These are phyloP conservation scores for Podospora fimiseda DNA, from an alignment of 495 filamentous ascomycete species.

Conservation along the genomic window DNA sequence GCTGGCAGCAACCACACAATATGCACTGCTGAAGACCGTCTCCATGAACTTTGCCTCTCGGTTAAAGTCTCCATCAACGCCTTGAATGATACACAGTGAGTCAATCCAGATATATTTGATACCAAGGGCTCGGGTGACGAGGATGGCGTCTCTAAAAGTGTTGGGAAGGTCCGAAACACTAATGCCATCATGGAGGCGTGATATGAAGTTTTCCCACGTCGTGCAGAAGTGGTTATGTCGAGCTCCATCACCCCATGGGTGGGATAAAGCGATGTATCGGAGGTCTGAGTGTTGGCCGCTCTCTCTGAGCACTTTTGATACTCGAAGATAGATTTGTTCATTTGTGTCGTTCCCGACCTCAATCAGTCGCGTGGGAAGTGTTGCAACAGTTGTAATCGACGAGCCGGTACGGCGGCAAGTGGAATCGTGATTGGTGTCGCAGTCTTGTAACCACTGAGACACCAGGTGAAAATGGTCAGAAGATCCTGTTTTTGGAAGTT, in stretches of 20 bases:
- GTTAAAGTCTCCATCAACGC: conserved; percentile 27
- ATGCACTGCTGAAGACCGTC: conserved; percentile 28
- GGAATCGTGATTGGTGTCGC: background rate
- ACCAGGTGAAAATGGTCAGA: background rate
- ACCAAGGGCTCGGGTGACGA: background rate
- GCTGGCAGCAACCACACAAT: conserved; percentile 32
- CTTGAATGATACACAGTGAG: conserved; percentile 18
- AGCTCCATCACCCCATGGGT: background rate
- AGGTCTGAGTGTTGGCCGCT: background rate
- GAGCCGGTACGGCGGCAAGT: background rate
- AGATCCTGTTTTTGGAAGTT: background rate
- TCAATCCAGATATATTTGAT: conserved; percentile 1
- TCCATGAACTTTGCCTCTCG: conserved; percentile 33
- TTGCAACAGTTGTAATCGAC: background rate
- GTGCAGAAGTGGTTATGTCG: background rate
- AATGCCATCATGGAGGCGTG: background rate
- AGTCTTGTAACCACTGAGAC: background rate
- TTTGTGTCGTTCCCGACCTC: background rate
- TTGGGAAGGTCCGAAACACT: background rate
- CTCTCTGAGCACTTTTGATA: background rate
- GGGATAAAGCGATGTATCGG: background rate
- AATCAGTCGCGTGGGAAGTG: background rate
- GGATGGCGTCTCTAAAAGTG: background rate
- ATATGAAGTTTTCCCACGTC: background rate
- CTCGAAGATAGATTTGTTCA: background rate